A percentile compares a stretch with the other conserved stretches of the same genome.
phyloP scores from a whole-genome alignment of 345 rosid genomes.

The Arabidopsis arenosa region DNA sequence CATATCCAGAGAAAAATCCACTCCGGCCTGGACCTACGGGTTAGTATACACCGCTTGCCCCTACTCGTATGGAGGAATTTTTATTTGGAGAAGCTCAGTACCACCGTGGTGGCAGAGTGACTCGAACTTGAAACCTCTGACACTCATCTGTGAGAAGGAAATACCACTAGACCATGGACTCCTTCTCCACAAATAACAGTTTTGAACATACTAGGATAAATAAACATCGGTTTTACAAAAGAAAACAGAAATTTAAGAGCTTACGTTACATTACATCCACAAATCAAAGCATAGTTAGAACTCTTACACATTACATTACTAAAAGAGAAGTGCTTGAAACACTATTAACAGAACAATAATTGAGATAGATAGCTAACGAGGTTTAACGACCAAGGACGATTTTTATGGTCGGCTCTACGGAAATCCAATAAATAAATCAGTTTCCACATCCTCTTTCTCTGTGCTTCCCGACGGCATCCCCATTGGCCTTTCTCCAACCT shows the following conservation, averaged over 20 bases:
- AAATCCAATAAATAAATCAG: constrained; percentile 56
- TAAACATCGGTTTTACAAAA: neutral
- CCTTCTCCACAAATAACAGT: no score
- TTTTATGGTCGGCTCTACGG: constrained; percentile 38
- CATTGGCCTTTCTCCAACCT: constrained; percentile 16
- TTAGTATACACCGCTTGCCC: no score
- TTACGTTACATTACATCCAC: neutral
- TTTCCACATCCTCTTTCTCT: constrained; percentile 51
- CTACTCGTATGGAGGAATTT: no score
- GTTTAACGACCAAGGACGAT: neutral
- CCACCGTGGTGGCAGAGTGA: no score
- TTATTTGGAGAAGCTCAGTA: no score
- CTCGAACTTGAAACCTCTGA: no score
- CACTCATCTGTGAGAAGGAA: no score
- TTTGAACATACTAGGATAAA: neutral
- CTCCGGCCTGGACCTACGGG: no score
- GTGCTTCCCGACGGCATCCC: constrained; percentile 10
- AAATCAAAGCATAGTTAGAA: neutral
- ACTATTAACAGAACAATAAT: neutral
- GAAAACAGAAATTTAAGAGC: neutral
- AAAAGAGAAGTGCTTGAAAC: neutral
- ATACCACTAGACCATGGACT: no score
- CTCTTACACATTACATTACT: neutral
- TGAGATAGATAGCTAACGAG: constrained; percentile 7
- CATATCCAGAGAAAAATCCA: no score